These are phyloP conservation scores for Naematelia aurantialba DNA, from an alignment of 768 basidiomycete genomes.

Conservation along the genomic window DNA sequence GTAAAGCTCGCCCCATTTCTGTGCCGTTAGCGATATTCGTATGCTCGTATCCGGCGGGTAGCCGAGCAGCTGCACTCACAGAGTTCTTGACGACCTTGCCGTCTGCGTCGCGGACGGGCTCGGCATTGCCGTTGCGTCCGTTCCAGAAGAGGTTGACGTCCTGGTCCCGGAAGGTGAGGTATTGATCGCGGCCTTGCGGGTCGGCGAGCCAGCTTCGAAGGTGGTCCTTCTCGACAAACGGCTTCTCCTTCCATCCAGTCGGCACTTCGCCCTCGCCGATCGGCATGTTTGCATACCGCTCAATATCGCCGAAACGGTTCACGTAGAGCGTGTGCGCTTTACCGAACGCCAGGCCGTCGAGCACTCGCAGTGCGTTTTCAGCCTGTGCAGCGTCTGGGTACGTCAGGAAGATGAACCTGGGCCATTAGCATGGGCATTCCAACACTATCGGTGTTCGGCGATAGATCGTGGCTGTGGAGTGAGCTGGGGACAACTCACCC, in stretches of 20 bases:
- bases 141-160: slow-evolving; percentile 90
- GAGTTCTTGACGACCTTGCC: slow-evolving; percentile 59
- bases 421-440: background rate
- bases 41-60: background rate
- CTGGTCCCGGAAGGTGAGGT: slow-evolving; percentile 87
- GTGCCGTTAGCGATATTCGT: slow-evolving; percentile 44
- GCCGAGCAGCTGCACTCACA: slow-evolving; percentile 1
- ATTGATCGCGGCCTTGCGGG: slow-evolving; percentile 87
- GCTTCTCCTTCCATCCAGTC: slow-evolving; percentile 45
- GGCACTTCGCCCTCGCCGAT: slow-evolving; percentile 46
- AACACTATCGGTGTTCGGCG: background rate
- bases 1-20: slow-evolving; percentile 97
- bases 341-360: slow-evolving; percentile 64
- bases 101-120: slow-evolving; percentile 42
- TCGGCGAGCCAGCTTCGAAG: slow-evolving; percentile 92
- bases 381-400: slow-evolving; percentile 49
- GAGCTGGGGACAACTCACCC: slow-evolving; percentile 60
- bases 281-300: slow-evolving; percentile 66
- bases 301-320: slow-evolving; percentile 86
- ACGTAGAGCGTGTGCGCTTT: slow-evolving; percentile 77
- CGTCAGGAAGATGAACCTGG: slow-evolving; percentile 71
- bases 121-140: slow-evolving; percentile 63
- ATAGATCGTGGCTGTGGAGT: slow-evolving; percentile 1
- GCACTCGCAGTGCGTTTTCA: slow-evolving; percentile 47
- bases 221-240: slow-evolving; percentile 61